phyloP scores from a whole-genome alignment of 768 basidiomycete species.

The Xerocomellus intermedius region DNA sequence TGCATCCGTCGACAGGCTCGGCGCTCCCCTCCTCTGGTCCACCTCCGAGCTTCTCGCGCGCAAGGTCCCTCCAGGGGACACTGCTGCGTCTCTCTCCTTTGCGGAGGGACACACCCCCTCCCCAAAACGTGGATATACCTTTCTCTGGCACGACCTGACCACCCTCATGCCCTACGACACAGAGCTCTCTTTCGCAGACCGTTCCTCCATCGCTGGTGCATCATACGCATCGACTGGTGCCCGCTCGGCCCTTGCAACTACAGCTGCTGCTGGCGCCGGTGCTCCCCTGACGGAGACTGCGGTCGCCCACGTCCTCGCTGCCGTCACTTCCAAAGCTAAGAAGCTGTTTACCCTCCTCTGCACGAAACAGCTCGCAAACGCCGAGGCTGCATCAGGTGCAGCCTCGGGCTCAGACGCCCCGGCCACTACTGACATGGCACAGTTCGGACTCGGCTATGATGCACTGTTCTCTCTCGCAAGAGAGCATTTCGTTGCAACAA shows the following conservation, averaged over 20 bases:
- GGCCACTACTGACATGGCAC: constrained; percentile 33
- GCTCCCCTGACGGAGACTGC: constrained; percentile 69
- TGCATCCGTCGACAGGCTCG: constrained; percentile 85
- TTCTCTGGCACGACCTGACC: constrained; percentile 89
- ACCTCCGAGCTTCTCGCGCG: constrained; percentile 60
- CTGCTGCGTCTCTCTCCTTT: neutral
- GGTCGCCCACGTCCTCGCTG: constrained; percentile 77
- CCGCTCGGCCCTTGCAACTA: constrained; percentile 24
- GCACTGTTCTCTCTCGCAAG: constrained; percentile 71
- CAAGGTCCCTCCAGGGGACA: constrained; percentile 33
- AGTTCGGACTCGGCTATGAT: constrained; percentile 61
- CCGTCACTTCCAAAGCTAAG: constrained; percentile 84
- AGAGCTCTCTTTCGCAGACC: constrained; percentile 69
- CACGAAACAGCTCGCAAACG: constrained; percentile 61
- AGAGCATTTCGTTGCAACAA: constrained; percentile 86
- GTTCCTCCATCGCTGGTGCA: constrained; percentile 57
- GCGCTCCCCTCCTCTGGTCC: constrained; percentile 81
- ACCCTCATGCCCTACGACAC: constrained; percentile 81
- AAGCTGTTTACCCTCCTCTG: constrained; percentile 77
- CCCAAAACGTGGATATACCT: constrained; percentile 54
- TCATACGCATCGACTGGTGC: constrained; percentile 34
- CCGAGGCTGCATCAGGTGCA: constrained; percentile 29
- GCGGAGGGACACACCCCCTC: constrained; percentile 4
- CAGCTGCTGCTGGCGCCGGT: constrained; percentile 31
- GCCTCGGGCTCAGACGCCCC: constrained; percentile 3